Evolutionary conservation across 805 yeast species (phyloP), one percentile per base, ranked within the genome.

Genomic region (Myxozyma mucilagina): DNA sequence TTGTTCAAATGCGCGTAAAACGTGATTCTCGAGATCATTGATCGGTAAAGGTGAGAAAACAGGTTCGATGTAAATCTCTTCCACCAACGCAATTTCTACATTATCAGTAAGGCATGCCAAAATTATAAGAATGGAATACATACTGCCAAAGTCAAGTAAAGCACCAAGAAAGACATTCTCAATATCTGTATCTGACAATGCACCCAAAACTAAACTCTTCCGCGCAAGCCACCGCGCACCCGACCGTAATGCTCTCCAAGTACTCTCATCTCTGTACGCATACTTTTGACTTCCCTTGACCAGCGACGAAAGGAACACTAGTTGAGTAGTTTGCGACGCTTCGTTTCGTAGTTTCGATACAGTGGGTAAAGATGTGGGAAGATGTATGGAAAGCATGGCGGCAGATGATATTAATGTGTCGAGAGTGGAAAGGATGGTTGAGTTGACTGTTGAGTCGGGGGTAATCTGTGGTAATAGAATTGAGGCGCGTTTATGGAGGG

Each of bases 1-100:
- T 38, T 72, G 71, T 77, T 82, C 76, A 57, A 79, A 79, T 16
- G 70, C 61, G 3, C 53, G 54, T 47, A 70, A 47, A 2, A 67
- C 61, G 54, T 63, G 63, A 48, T 35, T 38, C 16, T 56, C 66
- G 20, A 64, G 16, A 42, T 56, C 61, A n/a, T n/a, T 47, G 55
- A 42, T 32, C 56, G 8, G 39, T 43, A 20, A 65, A 49, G 59
- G 69, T 53, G 48, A 63, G 18, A 14, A 57, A 43, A 52, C 56
- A 56, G 45, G 66, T 20, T 20, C 60, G 14, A 42, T 56, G 36
- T 51, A 58, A 14, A 43, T 57, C 42, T 61, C 60, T 24, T 58
- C 50, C 13, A 70, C 68, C 24, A 70, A 65, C 5, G 62, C 69
- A 50, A 72, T 70, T 39, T 68, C 68, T 10, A 32, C 9, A 35